Conservation (phyloP, 1,139 yeast genomes). For the Yamadazyma friedrichii region DNA sequence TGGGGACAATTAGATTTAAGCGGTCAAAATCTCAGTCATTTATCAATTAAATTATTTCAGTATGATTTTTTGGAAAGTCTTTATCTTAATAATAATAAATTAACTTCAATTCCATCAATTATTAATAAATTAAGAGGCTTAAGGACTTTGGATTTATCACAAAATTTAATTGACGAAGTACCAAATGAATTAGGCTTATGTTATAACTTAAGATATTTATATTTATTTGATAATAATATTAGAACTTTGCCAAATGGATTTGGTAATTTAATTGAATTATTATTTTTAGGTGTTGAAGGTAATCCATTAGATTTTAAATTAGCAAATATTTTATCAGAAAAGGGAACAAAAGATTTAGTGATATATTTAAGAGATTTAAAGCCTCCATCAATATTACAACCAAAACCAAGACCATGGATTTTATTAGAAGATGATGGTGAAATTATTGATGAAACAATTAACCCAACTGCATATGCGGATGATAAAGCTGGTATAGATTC, state of each 20-base stretch:
- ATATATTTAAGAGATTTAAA: slow-evolving; percentile 72
- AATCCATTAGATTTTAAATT: slow-evolving; percentile 73
- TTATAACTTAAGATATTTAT: slow-evolving; percentile 75
- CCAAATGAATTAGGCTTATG: slow-evolving; percentile 85
- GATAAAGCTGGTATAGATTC: slow-evolving; percentile 17
- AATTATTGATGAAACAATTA: slow-evolving; percentile 38
- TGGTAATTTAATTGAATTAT: slow-evolving; percentile 82
- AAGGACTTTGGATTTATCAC: slow-evolving; percentile 82
- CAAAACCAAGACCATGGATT: slow-evolving; percentile 81
- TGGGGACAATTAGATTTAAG: slow-evolving; percentile 95
- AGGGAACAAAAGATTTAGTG: slow-evolving; percentile 83
- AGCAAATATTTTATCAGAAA: slow-evolving; percentile 69
- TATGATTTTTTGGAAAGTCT: slow-evolving; percentile 85
- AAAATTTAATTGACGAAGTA: slow-evolving; percentile 65
- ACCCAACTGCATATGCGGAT: slow-evolving; percentile 32
- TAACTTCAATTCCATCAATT: slow-evolving; percentile 65
- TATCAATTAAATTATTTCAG: slow-evolving; percentile 73
- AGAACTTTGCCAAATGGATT: slow-evolving; percentile 76
- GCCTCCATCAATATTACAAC: slow-evolving; percentile 64
- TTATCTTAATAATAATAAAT: slow-evolving; percentile 82
- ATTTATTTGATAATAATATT: slow-evolving; percentile 84
- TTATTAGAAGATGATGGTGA: slow-evolving; percentile 77
- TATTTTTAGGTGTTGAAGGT: slow-evolving; percentile 90
- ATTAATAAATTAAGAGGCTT: slow-evolving; percentile 70
- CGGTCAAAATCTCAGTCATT: slow-evolving; percentile 76